A percentile compares a stretch with the other conserved stretches of the same genome.
Evolutionary conservation across 495 filamentous ascomycete genomes (phyloP).

Genomic region (Pyrenula massariospora): DNA sequence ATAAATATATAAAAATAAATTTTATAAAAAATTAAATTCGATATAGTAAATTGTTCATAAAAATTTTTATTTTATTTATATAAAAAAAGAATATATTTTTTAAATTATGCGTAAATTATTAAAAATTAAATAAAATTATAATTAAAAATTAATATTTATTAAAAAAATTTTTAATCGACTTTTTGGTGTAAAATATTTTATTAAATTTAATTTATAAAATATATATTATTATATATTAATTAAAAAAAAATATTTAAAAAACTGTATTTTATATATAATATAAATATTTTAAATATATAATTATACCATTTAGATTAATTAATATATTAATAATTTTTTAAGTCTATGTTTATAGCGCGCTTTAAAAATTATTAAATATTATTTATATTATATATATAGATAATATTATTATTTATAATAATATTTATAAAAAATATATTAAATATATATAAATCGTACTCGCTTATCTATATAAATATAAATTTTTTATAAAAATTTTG

Average conservation of each 20-base stretch:
- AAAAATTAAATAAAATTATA: constrained; percentile 2
- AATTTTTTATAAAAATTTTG: constrained; percentile 2
- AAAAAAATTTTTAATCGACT: constrained; percentile 1
- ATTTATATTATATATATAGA: neutral
- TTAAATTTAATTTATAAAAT: neutral
- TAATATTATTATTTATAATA: constrained; percentile 1
- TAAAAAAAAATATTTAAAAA: constrained; percentile 2
- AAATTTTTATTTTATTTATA: constrained; percentile 1
- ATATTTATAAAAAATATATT: neutral
- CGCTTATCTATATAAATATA: constrained; percentile 2
- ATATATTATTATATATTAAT: constrained; percentile 1
- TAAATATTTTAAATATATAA: constrained; percentile 7
- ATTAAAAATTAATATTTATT: constrained; percentile 7
- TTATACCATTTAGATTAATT: constrained; percentile 7
- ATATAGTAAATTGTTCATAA: neutral
- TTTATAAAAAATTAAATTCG: neutral
- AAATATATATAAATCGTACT: neutral
- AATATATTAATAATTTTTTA: constrained; percentile 4
- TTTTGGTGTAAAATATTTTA: constrained; percentile 2
- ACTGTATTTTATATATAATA: constrained; percentile 4
- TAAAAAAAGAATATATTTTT: neutral
- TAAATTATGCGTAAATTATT: neutral
- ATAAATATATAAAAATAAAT: neutral
- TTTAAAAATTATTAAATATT: neutral
- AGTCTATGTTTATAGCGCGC: constrained; percentile 1